Conservation (phyloP, 176 grass and related monocot genomes). For the Pontederia paniculata region DNA sequence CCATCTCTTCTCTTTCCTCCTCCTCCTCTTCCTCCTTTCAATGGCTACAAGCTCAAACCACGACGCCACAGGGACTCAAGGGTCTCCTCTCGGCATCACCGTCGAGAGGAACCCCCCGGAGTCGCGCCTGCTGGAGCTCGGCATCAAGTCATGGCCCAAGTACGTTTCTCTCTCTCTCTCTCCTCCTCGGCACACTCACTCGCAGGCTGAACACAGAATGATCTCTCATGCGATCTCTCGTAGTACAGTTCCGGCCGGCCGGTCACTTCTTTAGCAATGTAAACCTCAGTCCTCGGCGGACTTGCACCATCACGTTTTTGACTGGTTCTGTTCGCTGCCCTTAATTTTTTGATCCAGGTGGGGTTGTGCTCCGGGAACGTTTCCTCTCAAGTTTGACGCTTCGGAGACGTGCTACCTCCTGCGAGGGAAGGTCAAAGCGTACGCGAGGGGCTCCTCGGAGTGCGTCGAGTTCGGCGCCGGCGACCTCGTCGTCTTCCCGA, state of each 20-base stretch:
- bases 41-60: conserved; percentile 73
- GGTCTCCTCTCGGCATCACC: conserved; percentile 36
- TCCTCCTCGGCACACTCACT: not conserved
- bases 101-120: conserved; percentile 58
- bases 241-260: no score
- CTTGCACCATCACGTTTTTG: not conserved
- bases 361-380: conserved; percentile 76
- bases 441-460: conserved; percentile 59
- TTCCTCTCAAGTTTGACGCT: conserved; percentile 72
- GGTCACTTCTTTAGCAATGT: no score
- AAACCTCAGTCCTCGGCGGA: no score
- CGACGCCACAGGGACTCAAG: conserved; percentile 52
- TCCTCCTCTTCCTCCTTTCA: not conserved
- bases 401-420: conserved; percentile 81
- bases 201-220: not conserved
- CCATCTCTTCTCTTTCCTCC: not conserved
- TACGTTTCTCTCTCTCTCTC: conserved; percentile 24
- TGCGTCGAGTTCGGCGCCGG: conserved; percentile 82
- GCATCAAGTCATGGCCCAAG: conserved; percentile 95
- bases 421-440: conserved; percentile 66
- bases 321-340: not conserved
- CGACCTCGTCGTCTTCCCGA: conserved; percentile 84
- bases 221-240: no score
- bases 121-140: conserved; percentile 56
- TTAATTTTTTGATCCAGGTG: conserved; percentile 27